Evolutionary conservation across 129 eudicot genomes (phyloP), one percentile per base, ranked within the genome.

Genomic region (Flaveria bidentis): DNA sequence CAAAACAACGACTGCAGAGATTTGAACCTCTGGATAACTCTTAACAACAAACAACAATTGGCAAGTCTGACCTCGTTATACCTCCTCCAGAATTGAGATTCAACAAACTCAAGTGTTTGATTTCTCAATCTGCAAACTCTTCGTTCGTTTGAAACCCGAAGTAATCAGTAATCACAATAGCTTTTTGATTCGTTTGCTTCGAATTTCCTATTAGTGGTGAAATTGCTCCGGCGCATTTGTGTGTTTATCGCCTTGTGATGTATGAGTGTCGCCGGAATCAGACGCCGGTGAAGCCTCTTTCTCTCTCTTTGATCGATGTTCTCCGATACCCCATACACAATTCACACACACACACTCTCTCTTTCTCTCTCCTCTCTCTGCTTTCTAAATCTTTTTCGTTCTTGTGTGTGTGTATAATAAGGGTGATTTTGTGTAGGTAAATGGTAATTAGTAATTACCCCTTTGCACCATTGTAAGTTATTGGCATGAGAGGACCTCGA

Each of bases 291-390:
- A 79, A 62, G 2, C 51, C 28, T 70, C 69, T 75, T 80, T 81
- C 71, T 74, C 83, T 76, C 89, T 80, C 86, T 78, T 86, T 83
- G 93, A 88, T 88, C 91, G 86, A 52, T 78, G 49, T 50, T 26
- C 81, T 74, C 53, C 86, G 82, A 79, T 74, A 78, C 83, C 47
- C 78, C 60, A 58, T 70, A 44, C 68, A 78, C 36, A 30, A 30
- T 3, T 30, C 39, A 69, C 65, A 71, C 68, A 30, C 23, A 69
- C 65, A 61, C 68, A 6, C 65, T 30, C 65, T 50, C 73, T 73
- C 67, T 41, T 8, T 64, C 69, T 57, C 76, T 64, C 84, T 33
- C 84, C 80, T 84, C 84, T 84, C 86, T 88, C 72, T 53, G 84
- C 78, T 76, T 82, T 76, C 71, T 25, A 69, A 79, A 71, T 69